These are phyloP conservation scores for Magnusiomyces fungicola DNA, from an alignment of 1,139 yeast genomes.

Conservation along the genomic window DNA sequence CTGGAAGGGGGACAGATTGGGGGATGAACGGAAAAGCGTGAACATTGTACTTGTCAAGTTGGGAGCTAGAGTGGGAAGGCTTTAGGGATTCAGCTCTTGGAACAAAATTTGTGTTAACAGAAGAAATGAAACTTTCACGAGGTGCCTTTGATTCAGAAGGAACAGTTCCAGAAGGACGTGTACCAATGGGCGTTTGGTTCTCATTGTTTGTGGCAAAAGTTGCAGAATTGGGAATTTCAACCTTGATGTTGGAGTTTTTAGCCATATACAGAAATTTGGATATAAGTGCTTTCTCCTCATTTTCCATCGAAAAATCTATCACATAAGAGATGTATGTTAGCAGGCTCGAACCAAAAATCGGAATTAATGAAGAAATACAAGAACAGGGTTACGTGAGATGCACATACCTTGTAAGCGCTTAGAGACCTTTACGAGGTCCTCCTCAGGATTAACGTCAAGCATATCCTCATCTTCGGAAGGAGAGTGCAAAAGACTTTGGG, in stretches of 20 bases:
- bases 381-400: not conserved
- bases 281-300: slow-evolving; percentile 1
- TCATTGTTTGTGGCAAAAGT: no score
- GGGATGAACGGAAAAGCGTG: slow-evolving; percentile 11
- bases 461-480: slow-evolving; percentile 6
- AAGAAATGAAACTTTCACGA: no score
- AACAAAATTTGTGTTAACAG: no score
- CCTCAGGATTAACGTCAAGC: not conserved
- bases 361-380: not conserved
- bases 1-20: not conserved
- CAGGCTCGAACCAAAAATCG: not conserved
- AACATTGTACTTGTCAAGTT: slow-evolving; percentile 5
- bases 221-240: slow-evolving; percentile 5
- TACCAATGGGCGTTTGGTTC: no score
- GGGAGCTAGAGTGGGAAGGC: no score
- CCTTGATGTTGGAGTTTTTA: slow-evolving; percentile 10
- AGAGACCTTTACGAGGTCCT: slow-evolving; percentile 8
- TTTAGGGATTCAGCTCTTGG: no score
- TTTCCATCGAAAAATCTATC: not conserved
- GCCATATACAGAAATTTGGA: slow-evolving; percentile 11
- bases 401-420: not conserved
- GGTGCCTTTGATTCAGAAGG: no score
- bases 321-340: not conserved
- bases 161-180: no score
- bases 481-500: slow-evolving; percentile 10